phyloP scores from a whole-genome alignment of 176 grass and related monocot genomes.

The Elaeis guineensis region DNA sequence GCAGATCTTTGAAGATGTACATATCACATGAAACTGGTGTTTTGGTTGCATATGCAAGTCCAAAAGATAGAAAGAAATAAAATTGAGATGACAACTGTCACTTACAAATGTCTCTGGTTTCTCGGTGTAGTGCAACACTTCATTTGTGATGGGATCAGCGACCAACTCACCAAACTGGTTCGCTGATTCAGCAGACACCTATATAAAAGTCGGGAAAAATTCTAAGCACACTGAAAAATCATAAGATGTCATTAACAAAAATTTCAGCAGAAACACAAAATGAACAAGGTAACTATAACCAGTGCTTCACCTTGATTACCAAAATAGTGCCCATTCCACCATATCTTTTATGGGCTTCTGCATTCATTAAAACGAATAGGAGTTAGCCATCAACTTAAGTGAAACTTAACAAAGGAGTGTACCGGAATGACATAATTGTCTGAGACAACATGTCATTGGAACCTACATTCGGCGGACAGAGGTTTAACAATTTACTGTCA shows the following conservation, averaged over 20 bases:
- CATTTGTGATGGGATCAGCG: slow-evolving; percentile 85
- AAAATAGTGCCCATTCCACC: slow-evolving; percentile 87
- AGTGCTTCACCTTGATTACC: slow-evolving; percentile 75
- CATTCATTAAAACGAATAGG: slow-evolving; percentile 29
- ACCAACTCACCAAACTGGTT: slow-evolving; percentile 98
- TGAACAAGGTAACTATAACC: background rate
- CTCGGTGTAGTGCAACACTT: slow-evolving; percentile 91
- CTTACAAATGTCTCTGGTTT: slow-evolving; percentile 99
- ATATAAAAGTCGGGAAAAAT: slow-evolving; percentile 11
- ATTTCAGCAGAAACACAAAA: background rate
- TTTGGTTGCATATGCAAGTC: background rate
- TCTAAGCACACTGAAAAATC: background rate
- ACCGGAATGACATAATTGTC: too few species aligned
- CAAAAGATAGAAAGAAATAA: slow-evolving; percentile 3
- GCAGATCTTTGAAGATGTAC: too few species aligned
- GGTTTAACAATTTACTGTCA: too few species aligned
- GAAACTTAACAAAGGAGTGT: too few species aligned
- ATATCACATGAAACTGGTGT: background rate
- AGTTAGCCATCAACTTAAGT: background rate
- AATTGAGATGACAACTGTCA: background rate
- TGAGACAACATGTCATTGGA: too few species aligned
- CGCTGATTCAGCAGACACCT: slow-evolving; percentile 97
- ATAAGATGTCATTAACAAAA: background rate
- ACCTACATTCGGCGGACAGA: too few species aligned
- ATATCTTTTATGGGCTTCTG: slow-evolving; percentile 95